Evolutionary conservation across 2,329 filamentous ascomycete genomes (phyloP).

Genomic region (Calonectria pteridis): DNA sequence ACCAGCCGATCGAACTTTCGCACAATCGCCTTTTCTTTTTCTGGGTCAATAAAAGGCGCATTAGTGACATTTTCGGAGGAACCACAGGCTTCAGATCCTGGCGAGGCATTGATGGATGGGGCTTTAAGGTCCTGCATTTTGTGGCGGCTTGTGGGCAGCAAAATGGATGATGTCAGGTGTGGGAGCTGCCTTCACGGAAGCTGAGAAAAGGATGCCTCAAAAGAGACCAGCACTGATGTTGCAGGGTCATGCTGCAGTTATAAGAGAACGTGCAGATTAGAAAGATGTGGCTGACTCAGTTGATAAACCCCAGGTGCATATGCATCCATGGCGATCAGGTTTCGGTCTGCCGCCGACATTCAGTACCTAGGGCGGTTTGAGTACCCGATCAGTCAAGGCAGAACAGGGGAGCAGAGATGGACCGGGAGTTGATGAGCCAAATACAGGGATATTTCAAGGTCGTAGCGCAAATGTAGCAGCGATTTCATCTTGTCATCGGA

Average conservation of each 20-base stretch:
- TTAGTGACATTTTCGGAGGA: neutral
- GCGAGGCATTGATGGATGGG: neutral
- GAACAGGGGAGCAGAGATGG: neutral
- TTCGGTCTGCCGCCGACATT: neutral
- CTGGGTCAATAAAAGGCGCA: neutral
- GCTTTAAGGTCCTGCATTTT: neutral
- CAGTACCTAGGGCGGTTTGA: neutral
- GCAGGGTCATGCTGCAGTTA: neutral
- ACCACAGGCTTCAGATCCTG: neutral
- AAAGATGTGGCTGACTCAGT: neutral
- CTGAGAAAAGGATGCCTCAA: neutral
- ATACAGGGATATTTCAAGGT: neutral
- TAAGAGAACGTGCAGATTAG: neutral
- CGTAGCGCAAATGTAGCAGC: neutral
- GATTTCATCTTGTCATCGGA: neutral
- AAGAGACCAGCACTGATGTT: neutral
- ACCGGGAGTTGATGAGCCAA: neutral
- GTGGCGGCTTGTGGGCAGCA: neutral
- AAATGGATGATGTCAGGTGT: neutral
- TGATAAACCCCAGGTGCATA: neutral
- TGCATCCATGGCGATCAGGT: neutral
- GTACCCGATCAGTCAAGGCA: neutral
- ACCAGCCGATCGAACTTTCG: constrained; percentile 5
- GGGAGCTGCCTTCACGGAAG: neutral
- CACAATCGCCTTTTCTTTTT: neutral